Percentiles rank a stretch among this genome's conserved stretches.
Evolutionary conservation across 306 rosid species (phyloP).

Genomic region (Gleditsia sinensis): DNA sequence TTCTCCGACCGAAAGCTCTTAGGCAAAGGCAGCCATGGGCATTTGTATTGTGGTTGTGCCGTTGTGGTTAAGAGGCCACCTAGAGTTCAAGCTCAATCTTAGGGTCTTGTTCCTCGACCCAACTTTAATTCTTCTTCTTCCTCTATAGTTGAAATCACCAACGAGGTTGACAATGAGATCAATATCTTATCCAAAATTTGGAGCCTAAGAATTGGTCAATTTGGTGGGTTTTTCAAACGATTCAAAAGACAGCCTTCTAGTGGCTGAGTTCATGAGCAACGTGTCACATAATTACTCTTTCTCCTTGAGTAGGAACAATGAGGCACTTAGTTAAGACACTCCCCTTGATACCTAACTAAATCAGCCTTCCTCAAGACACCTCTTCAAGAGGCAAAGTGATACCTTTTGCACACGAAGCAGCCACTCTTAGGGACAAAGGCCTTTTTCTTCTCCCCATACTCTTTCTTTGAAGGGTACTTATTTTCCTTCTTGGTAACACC

Average conservation of each 20-base stretch:
- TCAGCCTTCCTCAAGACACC: too few relatives aligned
- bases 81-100: too few relatives aligned
- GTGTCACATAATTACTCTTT: too few relatives aligned
- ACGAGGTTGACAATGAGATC: slow-evolving; percentile 87
- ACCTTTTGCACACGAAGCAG: too few relatives aligned
- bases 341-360: too few relatives aligned
- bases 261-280: slow-evolving; percentile 91
- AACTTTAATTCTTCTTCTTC: slow-evolving; percentile 22
- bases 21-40: slow-evolving; percentile 89
- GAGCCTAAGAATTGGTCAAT: slow-evolving; percentile 76
- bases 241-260: slow-evolving; percentile 72
- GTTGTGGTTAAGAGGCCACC: slow-evolving; percentile 84
- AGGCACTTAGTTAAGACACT: too few relatives aligned
- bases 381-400: too few relatives aligned
- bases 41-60: slow-evolving; percentile 70
- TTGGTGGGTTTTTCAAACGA: slow-evolving; percentile 73
- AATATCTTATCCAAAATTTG: slow-evolving; percentile 85
- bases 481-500: too few relatives aligned
- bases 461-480: too few relatives aligned
- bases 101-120: slow-evolving; percentile 22
- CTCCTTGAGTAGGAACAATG: too few relatives aligned
- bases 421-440: too few relatives aligned
- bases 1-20: slow-evolving; percentile 82
- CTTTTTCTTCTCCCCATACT: too few relatives aligned
- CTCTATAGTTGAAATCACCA: slow-evolving; percentile 48